A percentile compares a stretch with the other conserved stretches of the same genome.
phyloP scores from a whole-genome alignment of 257 asterid species.

The Solanum sitiens region DNA sequence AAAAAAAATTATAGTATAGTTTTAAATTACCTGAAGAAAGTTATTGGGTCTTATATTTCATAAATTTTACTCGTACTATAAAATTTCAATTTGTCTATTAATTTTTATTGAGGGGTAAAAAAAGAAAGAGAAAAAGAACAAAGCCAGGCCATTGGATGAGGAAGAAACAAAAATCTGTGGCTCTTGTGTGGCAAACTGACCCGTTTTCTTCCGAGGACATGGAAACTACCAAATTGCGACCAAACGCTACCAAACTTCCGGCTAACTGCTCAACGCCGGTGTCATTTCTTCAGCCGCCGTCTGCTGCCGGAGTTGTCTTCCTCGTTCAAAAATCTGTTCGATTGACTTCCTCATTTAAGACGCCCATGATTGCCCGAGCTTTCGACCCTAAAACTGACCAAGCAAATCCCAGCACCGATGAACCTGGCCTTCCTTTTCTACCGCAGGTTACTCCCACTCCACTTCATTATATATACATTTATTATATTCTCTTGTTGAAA shows the following conservation, averaged over 20 bases:
- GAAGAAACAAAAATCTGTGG: not conserved
- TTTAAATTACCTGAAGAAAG: too few relatives aligned
- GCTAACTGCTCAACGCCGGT: too few relatives aligned
- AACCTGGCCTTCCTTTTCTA: not conserved
- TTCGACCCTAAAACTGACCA: constrained; percentile 9
- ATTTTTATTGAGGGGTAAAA: not conserved
- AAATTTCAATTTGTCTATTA: not conserved
- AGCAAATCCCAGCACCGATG: not conserved
- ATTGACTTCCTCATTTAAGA: not conserved
- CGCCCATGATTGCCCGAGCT: constrained; percentile 3
- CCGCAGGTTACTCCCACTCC: constrained; percentile 14
- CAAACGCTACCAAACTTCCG: not conserved
- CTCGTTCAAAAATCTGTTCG: not conserved
- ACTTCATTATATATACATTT: not conserved
- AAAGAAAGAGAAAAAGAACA: too few relatives aligned
- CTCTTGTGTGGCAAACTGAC: not conserved
- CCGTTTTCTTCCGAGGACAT: not conserved
- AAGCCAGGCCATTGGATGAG: not conserved
- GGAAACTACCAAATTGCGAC: not conserved
- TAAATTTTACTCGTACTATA: not conserved
- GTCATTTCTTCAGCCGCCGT: not conserved
- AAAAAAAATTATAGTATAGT: too few relatives aligned
- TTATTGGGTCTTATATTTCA: not conserved
- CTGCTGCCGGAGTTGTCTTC: not conserved
- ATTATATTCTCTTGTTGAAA: not conserved